Evolutionary conservation across 176 grass and related monocot genomes (phyloP).

Genomic region (Saccharum officinarum): DNA sequence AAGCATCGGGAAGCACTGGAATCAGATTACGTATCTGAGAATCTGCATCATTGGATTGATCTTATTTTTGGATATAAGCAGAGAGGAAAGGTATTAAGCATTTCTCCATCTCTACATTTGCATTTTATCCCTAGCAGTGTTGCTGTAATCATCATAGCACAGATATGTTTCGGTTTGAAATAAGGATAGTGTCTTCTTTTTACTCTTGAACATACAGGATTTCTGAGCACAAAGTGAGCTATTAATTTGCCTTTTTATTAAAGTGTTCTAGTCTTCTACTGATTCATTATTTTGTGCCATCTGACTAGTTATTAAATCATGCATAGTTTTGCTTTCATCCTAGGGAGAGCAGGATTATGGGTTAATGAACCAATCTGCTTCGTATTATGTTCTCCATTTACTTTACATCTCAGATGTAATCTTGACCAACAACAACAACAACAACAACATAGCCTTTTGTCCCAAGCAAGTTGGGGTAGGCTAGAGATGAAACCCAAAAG

Average conservation of each 20-base stretch:
- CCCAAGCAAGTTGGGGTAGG: too few species aligned
- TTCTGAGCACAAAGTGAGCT: background rate
- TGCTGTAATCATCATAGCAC: constrained; percentile 16
- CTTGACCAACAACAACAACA: too few species aligned
- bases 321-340: background rate
- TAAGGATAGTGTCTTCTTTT: background rate
- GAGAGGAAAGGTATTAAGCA: constrained; percentile 79
- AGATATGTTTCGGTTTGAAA: constrained; percentile 29
- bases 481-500: too few species aligned
- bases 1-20: constrained; percentile 98
- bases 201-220: background rate
- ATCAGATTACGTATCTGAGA: constrained; percentile 96
- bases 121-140: constrained; percentile 8
- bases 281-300: background rate
- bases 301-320: background rate
- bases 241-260: background rate
- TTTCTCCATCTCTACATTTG: constrained; percentile 40
- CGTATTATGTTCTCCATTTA: background rate
- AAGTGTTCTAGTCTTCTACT: background rate
- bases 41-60: constrained; percentile 99
- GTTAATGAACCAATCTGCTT: background rate
- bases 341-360: background rate
- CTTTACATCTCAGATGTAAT: constrained; percentile 4
- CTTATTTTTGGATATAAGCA: constrained; percentile 98
- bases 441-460: too few species aligned